Base-by-base conservation (phyloP, 768 basidiomycete genomes). In the Cyclocybe aegerita region DNA sequence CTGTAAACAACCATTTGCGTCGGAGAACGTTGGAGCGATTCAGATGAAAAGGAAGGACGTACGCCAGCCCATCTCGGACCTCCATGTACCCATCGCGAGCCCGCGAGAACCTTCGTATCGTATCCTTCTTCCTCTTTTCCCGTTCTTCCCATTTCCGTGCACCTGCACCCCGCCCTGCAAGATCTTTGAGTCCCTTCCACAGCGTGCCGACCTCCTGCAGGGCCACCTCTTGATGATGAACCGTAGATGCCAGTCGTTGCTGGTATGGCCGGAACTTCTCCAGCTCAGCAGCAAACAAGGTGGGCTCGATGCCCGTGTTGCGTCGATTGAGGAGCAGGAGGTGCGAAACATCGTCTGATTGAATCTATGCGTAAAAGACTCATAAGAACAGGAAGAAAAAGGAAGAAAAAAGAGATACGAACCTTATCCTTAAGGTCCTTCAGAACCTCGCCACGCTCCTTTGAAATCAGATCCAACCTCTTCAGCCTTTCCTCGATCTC, bases 351-450 rank as follows among this genome's bases (percentile, higher is more conserved):
- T 99, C 97, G 69, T 99, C 97, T 23, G 79, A 75, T 83, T 98
- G 97, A 41, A 97, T 80, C 94, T 98, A 59, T 33, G 8, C 17
- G 8, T 3, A 23, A 3, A 39, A 12, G 16, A 12, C 15, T 17
- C 14, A 46, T 11, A 16, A 30, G 7, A 30, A n/a, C 46, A 32
- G 15, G 11, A 47, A 36, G 10, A 38, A 40, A 1, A 11, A 34
- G 17, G 30, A 3, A 41, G 31, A 52, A 38, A 46, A 46, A 31
- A 35, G 17, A 43, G 11, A 29, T 41, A 39, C 49, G 39, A 47
- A 93, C 95, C 82, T 96, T 97, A 39, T 98, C 95, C 66, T 98
- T 99, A 43, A 99, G 73, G 63, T 98, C 97, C 64, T 90, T 94
- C 47, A 98, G 69, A 0, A 93, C 85, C 58, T 95, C 90, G 9